Evolutionary conservation across 2,329 filamentous ascomycete genomes (phyloP), one percentile per base, ranked within the genome.

Genomic region (Xylaria polymorpha): DNA sequence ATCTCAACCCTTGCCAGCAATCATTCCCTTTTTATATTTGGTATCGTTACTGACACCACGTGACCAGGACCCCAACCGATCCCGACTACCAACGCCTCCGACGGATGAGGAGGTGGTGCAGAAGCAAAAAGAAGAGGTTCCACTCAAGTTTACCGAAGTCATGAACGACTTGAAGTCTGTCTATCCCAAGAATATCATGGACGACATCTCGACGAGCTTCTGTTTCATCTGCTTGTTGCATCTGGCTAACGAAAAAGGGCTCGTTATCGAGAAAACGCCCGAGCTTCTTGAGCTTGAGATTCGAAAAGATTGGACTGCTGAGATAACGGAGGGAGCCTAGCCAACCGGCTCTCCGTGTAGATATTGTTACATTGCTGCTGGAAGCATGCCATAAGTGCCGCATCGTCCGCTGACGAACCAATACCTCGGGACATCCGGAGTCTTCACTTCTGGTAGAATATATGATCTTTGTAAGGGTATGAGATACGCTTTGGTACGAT

Each of bases 161-260:
- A 97, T 99, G 90, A 97, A 97, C 78, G 91, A 91, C 70, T 83
- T 99, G 56, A 92, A 97, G 78, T 82, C 86, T 4, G 94, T 97
- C 8, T 99, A 99, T 77, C 91, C 94, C 12, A 92, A 93, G 79
- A 87, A 92, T 74, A 89, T 90, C 69, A 93, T 99, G 89, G 90
- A 92, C 69, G 96, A 99, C 80, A 98, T 99, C 77, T 97, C 94
- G 43, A 99, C 96, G 0, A 97, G 88, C 71, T 91, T 84, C 81
- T 97, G 96, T 79, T 99, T 98, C 82, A 99, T 99, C 77, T 97
- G 93, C 76, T 82, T 97, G 67, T 83, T 98, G 72, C 94, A 98
- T 81, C 79, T 98, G 76, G 94, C 94, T 68, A 98, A 98, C 81
- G 94, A 98, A 78, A 95, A 97, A 83, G 94, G 94, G 0, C 84